Evolutionary conservation across 2,329 filamentous ascomycete species (phyloP).

Genomic region (Colletotrichum lupini): DNA sequence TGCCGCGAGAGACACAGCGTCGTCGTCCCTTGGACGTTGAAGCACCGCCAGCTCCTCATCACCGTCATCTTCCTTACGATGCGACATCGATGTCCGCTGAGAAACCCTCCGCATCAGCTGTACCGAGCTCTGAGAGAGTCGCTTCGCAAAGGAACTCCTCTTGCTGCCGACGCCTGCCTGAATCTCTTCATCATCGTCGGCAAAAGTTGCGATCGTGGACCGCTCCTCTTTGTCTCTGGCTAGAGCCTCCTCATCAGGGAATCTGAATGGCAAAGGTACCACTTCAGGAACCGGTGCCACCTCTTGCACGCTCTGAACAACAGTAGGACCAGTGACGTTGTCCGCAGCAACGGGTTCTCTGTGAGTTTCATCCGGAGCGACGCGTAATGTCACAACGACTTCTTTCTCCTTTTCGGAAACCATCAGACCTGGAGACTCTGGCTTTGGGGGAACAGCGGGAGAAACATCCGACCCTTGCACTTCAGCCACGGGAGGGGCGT

Average conservation of each 20-base stretch:
- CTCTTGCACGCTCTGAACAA: background rate
- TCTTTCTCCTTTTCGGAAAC: conserved; percentile 53
- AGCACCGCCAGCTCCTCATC: conserved; percentile 58
- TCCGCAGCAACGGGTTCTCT: conserved; percentile 39
- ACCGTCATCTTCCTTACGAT: conserved; percentile 38
- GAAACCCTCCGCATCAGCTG: conserved; percentile 52
- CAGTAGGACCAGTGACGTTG: background rate
- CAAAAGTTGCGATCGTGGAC: conserved; percentile 78
- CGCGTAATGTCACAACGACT: conserved; percentile 63
- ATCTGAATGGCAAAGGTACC: conserved; percentile 73
- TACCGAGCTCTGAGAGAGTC: conserved; percentile 60
- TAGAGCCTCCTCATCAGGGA: conserved; percentile 58
- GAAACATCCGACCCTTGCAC: conserved; percentile 49
- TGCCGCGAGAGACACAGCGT: conserved; percentile 66
- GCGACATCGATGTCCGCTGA: conserved; percentile 38
- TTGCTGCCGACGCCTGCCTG: conserved; percentile 40
- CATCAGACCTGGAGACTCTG: conserved; percentile 53
- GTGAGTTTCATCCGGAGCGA: conserved; percentile 60
- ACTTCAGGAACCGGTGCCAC: conserved; percentile 62
- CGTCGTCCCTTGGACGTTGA: conserved; percentile 43
- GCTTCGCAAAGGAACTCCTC: conserved; percentile 56
- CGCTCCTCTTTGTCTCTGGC: conserved; percentile 59
- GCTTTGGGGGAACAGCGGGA: conserved; percentile 38
- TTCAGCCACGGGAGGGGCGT: conserved; percentile 55
- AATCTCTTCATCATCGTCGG: conserved; percentile 65